These are phyloP conservation scores for Colletotrichum lupini DNA, from an alignment of 2,329 filamentous ascomycete genomes.

Conservation along the genomic window DNA sequence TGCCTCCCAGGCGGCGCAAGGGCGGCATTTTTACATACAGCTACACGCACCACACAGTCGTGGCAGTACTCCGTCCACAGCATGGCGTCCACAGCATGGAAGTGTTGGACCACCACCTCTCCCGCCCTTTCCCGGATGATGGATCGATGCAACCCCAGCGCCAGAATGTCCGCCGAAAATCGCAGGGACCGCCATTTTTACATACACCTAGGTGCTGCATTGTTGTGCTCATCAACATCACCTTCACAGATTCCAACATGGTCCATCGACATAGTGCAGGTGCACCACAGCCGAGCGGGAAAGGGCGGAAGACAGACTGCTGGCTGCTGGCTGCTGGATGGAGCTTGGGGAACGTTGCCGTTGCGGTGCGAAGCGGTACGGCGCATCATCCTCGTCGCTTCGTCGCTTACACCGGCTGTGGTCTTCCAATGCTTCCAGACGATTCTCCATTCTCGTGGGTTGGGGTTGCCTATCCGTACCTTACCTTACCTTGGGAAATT, in stretches of 20 bases:
- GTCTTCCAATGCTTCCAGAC: conserved; percentile 24
- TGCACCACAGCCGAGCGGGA: background rate
- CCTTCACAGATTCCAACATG: background rate
- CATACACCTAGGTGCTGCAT: background rate
- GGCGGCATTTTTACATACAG: conserved; percentile 11
- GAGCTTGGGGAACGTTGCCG: conserved; percentile 3
- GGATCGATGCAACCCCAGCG: conserved; percentile 19
- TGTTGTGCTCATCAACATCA: background rate
- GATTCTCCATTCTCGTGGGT: conserved; percentile 19
- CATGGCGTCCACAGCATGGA: conserved; percentile 1
- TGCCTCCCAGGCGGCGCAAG: background rate
- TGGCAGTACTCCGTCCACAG: background rate
- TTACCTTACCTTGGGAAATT: background rate
- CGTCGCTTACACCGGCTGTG: background rate
- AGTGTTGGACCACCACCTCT: conserved; percentile 23
- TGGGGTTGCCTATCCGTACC: background rate
- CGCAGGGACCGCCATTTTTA: conserved; percentile 5
- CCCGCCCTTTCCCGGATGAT: background rate
- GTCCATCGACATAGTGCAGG: background rate
- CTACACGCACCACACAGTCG: no score
- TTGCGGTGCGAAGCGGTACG: background rate
- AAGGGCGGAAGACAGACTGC: background rate
- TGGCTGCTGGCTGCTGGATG: background rate
- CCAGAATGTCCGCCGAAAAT: conserved; percentile 18
- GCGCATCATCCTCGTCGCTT: background rate